Evolutionary conservation across 2,329 filamentous ascomycete species (phyloP), one percentile per base, ranked within the genome.

Genomic region (Diplodia sapinea): DNA sequence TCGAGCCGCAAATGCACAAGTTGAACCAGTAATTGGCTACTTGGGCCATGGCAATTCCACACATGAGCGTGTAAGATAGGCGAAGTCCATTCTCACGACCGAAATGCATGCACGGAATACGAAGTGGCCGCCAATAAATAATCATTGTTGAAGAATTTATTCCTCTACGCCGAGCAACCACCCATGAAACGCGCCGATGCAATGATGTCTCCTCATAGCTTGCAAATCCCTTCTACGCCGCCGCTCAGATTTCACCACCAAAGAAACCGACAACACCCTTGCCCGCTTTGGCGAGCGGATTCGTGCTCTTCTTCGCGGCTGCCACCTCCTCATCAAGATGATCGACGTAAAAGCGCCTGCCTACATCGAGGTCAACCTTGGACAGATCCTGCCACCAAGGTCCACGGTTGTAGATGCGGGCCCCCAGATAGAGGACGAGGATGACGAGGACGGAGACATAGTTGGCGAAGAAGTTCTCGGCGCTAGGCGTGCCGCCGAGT

Each of bases 391-490:
- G 74, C 79, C 75, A 78, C 73, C 74, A 74, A 11, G 73, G 72
- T 0, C 78, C 79, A 1, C 79, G 70, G 63, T 80, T 82, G 66
- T 79, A 81, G 64, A 66, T 38, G 62, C 78, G 79, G 1, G 79
- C 79, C 0, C 78, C 79, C 3, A 82, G 57, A 67, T 79, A 84
- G 12, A 83, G 69, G 1, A 81, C 72, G 1, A 84, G 13, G 47
- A 83, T 79, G 0, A 79, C 75, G 1, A 82, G 74, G 13, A 83
- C 78, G 0, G 79, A 82, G 20, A 84, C 74, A 66, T 82, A 85
- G 66, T 78, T 83, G 1, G 82, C 78, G 70, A 84, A 84, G 77
- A 84, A 85, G 57, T 71, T 75, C 69, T 77, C 72, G 0, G 80
- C 82, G 9, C 71, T 75, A 1, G 76, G 70, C 1, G 68, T 55